Percentiles rank a stretch among this genome's conserved stretches.
These are phyloP conservation scores for Omphalea diandra DNA, from an alignment of 441 rosid species.

Conservation along the genomic window DNA sequence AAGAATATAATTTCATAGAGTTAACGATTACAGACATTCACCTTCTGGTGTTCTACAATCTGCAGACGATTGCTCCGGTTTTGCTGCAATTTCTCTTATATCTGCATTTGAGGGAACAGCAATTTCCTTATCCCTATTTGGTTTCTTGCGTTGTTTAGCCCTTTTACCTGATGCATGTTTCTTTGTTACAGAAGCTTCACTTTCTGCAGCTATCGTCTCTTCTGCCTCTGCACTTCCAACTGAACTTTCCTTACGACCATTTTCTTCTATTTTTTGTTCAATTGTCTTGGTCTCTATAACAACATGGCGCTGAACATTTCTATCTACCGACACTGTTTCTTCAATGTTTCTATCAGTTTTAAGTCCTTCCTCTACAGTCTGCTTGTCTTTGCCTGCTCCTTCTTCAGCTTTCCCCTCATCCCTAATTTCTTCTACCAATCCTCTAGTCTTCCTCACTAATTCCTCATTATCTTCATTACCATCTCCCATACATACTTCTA, in stretches of 20 bases:
- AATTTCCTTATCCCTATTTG: slow-evolving; percentile 12
- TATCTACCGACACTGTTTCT: slow-evolving; percentile 15
- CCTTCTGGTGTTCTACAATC: slow-evolving; percentile 35
- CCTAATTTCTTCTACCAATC: slow-evolving; percentile 43
- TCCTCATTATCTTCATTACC: slow-evolving; percentile 34
- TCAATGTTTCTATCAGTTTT: slow-evolving; percentile 17
- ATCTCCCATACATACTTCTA: slow-evolving; percentile 25
- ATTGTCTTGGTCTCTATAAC: neutral
- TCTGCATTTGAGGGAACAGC: slow-evolving; percentile 21
- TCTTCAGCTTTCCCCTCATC: slow-evolving; percentile 41
- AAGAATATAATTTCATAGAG: neutral
- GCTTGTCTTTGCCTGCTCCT: slow-evolving; percentile 19
- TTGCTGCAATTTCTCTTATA: slow-evolving; percentile 29
- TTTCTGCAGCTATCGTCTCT: neutral
- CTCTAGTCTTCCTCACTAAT: slow-evolving; percentile 40
- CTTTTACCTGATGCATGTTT: neutral
- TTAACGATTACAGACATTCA: slow-evolving; percentile 25
- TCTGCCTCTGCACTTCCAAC: neutral
- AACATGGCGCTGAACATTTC: slow-evolving; percentile 12
- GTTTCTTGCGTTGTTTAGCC: slow-evolving; percentile 5
- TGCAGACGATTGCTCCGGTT: slow-evolving; percentile 13
- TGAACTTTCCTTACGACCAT: neutral
- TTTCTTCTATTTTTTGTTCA: neutral
- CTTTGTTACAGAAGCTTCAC: neutral
- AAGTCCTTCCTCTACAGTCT: slow-evolving; percentile 21